phyloP scores from a whole-genome alignment of 495 filamentous ascomycete genomes.

The Xylaria intraflava region DNA sequence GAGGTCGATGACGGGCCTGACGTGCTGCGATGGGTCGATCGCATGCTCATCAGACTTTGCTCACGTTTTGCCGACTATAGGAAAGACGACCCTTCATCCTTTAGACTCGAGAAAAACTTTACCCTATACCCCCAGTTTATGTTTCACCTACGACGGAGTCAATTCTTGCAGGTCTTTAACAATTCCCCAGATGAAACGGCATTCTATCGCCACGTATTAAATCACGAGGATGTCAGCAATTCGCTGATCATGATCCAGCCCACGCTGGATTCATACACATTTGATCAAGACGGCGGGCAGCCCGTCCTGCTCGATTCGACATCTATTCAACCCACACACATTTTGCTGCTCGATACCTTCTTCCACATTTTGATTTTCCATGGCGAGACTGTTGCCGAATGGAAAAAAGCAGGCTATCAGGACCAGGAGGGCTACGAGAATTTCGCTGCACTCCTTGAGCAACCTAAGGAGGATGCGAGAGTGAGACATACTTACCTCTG shows the following conservation, averaged over 20 bases:
- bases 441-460: slow-evolving; percentile 79
- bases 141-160: slow-evolving; percentile 95
- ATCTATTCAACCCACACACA: slow-evolving; percentile 89
- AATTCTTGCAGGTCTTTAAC: slow-evolving; percentile 99
- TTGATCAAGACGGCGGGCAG: slow-evolving; percentile 84
- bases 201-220: slow-evolving; percentile 94
- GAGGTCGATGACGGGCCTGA: slow-evolving; percentile 99
- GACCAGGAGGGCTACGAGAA: slow-evolving; percentile 99
- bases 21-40: slow-evolving; percentile 95
- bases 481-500: slow-evolving; percentile 41
- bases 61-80: slow-evolving; percentile 97
- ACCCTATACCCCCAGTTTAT: slow-evolving; percentile 99
- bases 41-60: slow-evolving; percentile 96
- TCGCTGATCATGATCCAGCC: slow-evolving; percentile 99
- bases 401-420: slow-evolving; percentile 97
- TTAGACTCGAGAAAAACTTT: slow-evolving; percentile 98
- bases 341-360: slow-evolving; percentile 94
- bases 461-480: slow-evolving; percentile 96
- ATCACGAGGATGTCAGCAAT: slow-evolving; percentile 95
- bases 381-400: slow-evolving; percentile 95
- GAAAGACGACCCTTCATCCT: slow-evolving; percentile 96
- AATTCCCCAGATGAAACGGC: slow-evolving; percentile 98
- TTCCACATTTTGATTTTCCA: slow-evolving; percentile 99
- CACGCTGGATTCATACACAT: slow-evolving; percentile 93
- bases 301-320: slow-evolving; percentile 94